A percentile compares a stretch with the other conserved stretches of the same genome.
These are phyloP conservation scores for Agaricus subrufescens DNA, from an alignment of 768 basidiomycete species.

Conservation along the genomic window DNA sequence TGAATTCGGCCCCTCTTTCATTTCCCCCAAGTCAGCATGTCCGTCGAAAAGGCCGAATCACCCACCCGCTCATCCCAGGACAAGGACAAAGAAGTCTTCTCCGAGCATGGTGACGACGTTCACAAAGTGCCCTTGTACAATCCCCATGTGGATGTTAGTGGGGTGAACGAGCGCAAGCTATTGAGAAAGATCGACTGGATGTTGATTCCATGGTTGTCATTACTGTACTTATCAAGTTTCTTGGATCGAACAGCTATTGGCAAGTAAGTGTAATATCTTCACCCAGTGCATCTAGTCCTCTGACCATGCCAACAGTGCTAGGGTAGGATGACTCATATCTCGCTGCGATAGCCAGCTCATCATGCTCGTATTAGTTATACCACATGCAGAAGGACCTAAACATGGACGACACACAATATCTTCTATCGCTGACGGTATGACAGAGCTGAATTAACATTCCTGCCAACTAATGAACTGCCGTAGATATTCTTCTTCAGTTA, in stretches of 20 bases:
- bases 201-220: constrained; percentile 68
- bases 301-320: constrained; percentile 32
- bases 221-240: constrained; percentile 76
- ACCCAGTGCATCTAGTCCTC: constrained; percentile 5
- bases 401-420: constrained; percentile 62
- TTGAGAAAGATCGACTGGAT: constrained; percentile 65
- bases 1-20: not conserved
- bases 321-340: constrained; percentile 22
- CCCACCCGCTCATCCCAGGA: constrained; percentile 2
- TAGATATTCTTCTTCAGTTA: constrained; percentile 59
- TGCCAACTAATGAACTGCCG: not conserved
- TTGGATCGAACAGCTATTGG: constrained; percentile 46
- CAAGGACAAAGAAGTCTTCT: not conserved
- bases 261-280: constrained; percentile 31
- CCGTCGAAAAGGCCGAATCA: not conserved
- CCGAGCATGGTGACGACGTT: not conserved
- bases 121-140: constrained; percentile 9
- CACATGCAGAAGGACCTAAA: constrained; percentile 52
- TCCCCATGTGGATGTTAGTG: constrained; percentile 8
- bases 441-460: not conserved
- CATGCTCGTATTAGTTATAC: constrained; percentile 45
- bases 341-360: not conserved
- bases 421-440: constrained; percentile 52
- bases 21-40: not conserved
- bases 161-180: constrained; percentile 56